Evolutionary conservation across 2,329 filamentous ascomycete species (phyloP).

Genomic region (Scedosporium apiospermum): DNA sequence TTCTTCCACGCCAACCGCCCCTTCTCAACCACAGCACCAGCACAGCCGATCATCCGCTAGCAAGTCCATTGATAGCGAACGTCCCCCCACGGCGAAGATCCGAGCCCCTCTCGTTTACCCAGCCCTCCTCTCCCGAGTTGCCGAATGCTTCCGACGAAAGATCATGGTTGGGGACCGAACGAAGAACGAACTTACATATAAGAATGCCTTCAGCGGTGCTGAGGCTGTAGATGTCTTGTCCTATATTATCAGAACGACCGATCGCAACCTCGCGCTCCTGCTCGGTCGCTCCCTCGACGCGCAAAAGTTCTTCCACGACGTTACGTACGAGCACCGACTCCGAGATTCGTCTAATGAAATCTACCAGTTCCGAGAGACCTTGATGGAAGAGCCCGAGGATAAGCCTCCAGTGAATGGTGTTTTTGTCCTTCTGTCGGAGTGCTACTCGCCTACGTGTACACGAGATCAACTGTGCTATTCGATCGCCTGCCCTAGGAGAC

Average conservation of each 20-base stretch:
- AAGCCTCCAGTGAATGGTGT: constrained; percentile 78
- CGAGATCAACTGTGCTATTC: constrained; percentile 94
- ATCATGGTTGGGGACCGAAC: constrained; percentile 79
- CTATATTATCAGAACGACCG: constrained; percentile 94
- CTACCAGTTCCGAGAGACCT: constrained; percentile 90
- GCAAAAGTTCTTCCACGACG: constrained; percentile 98
- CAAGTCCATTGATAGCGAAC: constrained; percentile 45
- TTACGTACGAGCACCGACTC: constrained; percentile 91
- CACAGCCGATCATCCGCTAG: constrained; percentile 47
- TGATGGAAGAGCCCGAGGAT: constrained; percentile 74
- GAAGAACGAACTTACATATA: constrained; percentile 95
- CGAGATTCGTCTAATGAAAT: constrained; percentile 91
- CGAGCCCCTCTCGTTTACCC: constrained; percentile 85
- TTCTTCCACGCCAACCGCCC: not conserved
- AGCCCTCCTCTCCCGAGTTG: constrained; percentile 84
- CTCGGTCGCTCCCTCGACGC: constrained; percentile 88
- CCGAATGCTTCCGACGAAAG: constrained; percentile 83
- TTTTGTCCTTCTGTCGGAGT: constrained; percentile 91
- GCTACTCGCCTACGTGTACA: constrained; percentile 95
- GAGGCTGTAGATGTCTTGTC: constrained; percentile 93
- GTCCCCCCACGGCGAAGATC: constrained; percentile 51
- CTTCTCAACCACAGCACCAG: constrained; percentile 1
- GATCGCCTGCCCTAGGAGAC: constrained; percentile 84
- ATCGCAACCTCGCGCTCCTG: constrained; percentile 85
- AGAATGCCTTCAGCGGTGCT: constrained; percentile 90